Conservation (phyloP, 495 filamentous ascomycete genomes). For the Bombardia bombarda region DNA sequence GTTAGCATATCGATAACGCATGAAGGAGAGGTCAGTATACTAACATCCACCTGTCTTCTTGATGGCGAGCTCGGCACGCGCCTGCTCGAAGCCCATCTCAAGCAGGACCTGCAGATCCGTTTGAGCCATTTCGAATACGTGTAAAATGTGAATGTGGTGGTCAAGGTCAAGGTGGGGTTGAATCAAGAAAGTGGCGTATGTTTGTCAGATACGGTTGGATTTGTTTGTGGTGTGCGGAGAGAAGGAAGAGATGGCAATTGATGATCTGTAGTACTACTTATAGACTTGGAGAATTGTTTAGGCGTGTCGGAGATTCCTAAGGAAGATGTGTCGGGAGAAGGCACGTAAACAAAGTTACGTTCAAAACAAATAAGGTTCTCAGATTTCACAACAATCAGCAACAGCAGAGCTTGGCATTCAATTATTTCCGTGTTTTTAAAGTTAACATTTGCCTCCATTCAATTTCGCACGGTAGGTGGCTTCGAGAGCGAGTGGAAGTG, state of each 20-base stretch:
- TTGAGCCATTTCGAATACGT: constrained; percentile 46
- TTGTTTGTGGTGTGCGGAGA: background rate
- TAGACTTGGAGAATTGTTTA: too few species aligned
- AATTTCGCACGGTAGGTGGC: too few species aligned
- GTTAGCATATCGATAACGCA: constrained; percentile 4
- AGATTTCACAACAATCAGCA: too few species aligned
- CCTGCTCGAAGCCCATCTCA: constrained; percentile 91
- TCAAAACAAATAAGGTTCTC: background rate
- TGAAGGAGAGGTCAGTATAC: constrained; percentile 21
- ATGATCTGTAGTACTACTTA: too few species aligned
- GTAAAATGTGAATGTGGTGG: background rate
- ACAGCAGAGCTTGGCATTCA: too few species aligned
- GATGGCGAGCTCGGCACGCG: constrained; percentile 71
- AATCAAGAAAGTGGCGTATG: too few species aligned
- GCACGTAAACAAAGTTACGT: background rate
- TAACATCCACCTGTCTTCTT: constrained; percentile 68
- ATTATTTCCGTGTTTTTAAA: too few species aligned
- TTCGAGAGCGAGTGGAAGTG: too few species aligned
- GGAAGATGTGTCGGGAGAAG: too few species aligned
- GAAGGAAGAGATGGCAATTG: background rate
- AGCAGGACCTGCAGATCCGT: constrained; percentile 73
- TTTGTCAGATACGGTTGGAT: background rate
- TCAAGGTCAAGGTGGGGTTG: background rate
- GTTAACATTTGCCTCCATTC: too few species aligned
- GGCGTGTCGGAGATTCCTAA: too few species aligned